Base-by-base conservation (phyloP, 2,329 filamentous ascomycete genomes). In the Scedosporium minutisporum region DNA sequence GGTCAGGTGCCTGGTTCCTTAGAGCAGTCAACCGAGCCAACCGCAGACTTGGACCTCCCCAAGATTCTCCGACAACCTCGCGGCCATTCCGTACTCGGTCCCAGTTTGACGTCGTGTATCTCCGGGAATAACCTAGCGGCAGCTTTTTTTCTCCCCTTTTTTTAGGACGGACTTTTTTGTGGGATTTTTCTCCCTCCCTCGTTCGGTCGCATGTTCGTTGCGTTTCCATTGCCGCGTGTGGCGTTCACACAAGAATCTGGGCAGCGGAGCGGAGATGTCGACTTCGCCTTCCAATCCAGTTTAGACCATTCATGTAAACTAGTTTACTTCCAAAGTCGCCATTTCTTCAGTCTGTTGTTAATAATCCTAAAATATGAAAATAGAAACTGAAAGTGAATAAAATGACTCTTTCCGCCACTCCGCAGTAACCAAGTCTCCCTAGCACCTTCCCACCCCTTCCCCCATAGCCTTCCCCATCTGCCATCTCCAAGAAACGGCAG, bases 41-140 rank as follows among this genome's bases (percentile, higher is more conserved):
- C 51, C 51, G 51, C 12, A 38, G 33, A 38, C 33, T 14, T 38
- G 33, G 33, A 4, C 9, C 10, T 38, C 33, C 33, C 33, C 33
- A 38, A 38, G 33, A 14, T 25, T 27, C 18, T 55, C 23, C 51
- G 21, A 55, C 12, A 23, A 27, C 23, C 6, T 55, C 23, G 51
- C 51, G 51, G 21, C 51, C 58, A 44, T 44, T 60, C 58, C 58
- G 58, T 38, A 60, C n/a, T 60, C 58, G 58, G 58, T 6, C 33
- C 33, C 10, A 38, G 33, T 38, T 38, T 38, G 33, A 38, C 33
- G 33, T 38, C 9, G 33, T 38, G 33, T 38, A 27, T 55, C 25
- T 33, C 60, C 60, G 60, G 46, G 42, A 61, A 61, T 41, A 61
- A 61, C 60, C 60, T 61, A 55, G 57, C 57, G 60, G 41, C 18